Conservation (phyloP, 2,329 filamentous ascomycete genomes). For the Colletotrichum sp. region DNA sequence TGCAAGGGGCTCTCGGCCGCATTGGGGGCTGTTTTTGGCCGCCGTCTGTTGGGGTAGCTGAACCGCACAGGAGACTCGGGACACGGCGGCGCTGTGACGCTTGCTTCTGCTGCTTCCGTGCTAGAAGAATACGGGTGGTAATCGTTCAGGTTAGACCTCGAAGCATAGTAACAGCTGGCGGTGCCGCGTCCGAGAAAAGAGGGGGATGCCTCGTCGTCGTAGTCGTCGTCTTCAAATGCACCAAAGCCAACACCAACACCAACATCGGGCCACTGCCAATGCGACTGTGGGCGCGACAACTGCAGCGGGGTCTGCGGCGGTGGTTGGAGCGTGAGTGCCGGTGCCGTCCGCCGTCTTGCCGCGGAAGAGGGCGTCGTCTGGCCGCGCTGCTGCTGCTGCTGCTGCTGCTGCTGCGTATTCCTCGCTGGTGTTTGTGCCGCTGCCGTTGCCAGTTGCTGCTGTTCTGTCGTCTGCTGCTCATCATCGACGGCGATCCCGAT, state of each 20-base stretch:
- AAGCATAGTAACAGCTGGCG: not conserved
- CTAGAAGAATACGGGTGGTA: not conserved
- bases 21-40: constrained; percentile 16
- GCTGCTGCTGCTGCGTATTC: not conserved
- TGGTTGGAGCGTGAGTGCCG: not conserved
- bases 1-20: constrained; percentile 13
- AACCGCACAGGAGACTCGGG: constrained; percentile 17
- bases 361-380: not conserved
- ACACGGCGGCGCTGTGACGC: not conserved
- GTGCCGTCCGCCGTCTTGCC: constrained; percentile 6
- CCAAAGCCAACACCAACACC: not conserved
- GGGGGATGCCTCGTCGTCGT: not conserved
- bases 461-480: not conserved
- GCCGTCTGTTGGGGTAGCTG: constrained; percentile 18
- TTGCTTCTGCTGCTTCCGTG: not conserved
- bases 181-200: not conserved
- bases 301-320: constrained; percentile 10
- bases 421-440: not conserved
- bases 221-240: not conserved
- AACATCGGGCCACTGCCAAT: not conserved
- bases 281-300: not conserved
- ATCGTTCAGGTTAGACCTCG: not conserved
- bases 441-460: not conserved
- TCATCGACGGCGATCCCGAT: constrained; percentile 18
- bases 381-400: not conserved